Conservation (phyloP, 495 filamentous ascomycete genomes). For the Trichoderma orchidacearum region DNA sequence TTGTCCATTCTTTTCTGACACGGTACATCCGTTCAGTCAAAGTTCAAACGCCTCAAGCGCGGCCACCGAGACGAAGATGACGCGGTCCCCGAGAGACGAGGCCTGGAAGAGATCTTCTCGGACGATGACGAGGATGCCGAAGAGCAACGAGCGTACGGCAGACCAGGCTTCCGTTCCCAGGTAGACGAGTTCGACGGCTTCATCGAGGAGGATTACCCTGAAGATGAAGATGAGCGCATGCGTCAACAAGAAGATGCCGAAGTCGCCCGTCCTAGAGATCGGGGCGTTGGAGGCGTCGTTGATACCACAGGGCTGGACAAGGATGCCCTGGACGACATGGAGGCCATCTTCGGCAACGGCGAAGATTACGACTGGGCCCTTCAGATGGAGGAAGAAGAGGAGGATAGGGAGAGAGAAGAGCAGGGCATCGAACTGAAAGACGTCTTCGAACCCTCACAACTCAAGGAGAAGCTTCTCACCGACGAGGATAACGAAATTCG, state of each 20-base stretch:
- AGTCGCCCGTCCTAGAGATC: constrained; percentile 57
- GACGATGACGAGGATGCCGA: constrained; percentile 76
- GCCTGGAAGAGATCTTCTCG: constrained; percentile 81
- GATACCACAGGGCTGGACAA: constrained; percentile 70
- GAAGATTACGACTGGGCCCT: constrained; percentile 91
- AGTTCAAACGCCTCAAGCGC: constrained; percentile 91
- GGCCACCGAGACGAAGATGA: constrained; percentile 65
- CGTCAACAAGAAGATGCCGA: constrained; percentile 75
- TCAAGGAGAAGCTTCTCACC: constrained; percentile 84
- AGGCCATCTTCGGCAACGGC: constrained; percentile 86
- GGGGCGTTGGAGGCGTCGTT: constrained; percentile 47
- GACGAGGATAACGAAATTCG: constrained; percentile 90
- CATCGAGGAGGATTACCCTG: constrained; percentile 89
- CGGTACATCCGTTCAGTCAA: constrained; percentile 43
- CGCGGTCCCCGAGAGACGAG: constrained; percentile 47
- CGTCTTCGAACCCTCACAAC: constrained; percentile 91
- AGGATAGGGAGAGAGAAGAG: constrained; percentile 51
- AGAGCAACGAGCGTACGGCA: constrained; percentile 41
- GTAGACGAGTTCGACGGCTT: constrained; percentile 91
- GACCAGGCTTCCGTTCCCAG: constrained; percentile 35
- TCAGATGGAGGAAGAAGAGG: constrained; percentile 70
- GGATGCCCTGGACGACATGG: constrained; percentile 86
- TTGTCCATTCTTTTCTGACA: neutral
- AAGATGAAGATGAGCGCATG: constrained; percentile 67
- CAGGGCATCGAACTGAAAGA: constrained; percentile 80